Base-by-base conservation (phyloP, 352 stramenopile genomes). In the Blastocystis sp. region DNA sequence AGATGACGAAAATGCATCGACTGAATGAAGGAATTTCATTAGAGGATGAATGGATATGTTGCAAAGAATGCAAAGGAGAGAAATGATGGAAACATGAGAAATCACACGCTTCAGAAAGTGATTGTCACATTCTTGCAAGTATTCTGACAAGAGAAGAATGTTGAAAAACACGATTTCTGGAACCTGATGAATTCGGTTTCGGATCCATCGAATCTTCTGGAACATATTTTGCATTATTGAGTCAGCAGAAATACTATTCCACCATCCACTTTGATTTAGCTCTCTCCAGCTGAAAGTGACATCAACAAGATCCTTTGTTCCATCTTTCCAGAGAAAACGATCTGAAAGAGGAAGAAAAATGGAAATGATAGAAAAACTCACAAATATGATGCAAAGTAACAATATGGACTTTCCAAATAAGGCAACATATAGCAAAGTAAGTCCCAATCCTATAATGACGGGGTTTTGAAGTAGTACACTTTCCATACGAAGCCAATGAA, bases 1-100 rank as follows among this genome's bases (percentile, higher is more conserved):
- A 84, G 34, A 29, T 55, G 47, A 26, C 53, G 73, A 45, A 50
- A 84, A 15, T 84, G 73, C 45, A 84, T 84, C 13, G 73, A 26
- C 23, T 84, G 50, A 4, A 8, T 34, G 23, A 84, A 84, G 73
- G 73, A 84, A 13, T 26, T n/a, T 66, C 8, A 34, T 37, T 15
- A 66, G n/a, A 26, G 15, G 15, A n/a, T 37, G n/a, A 66, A 4
- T 34, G 62, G 62, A 73, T 73, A 73, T 73, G 5, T 73, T 43
- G 7, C 41, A 43, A 7, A 73, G 26, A 29, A 73, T 43, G 23
- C 41, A 29, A 15, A 18, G 23, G 20, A 47, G 47, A 45, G 26
- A 73, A 15, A 73, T 23, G 26, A 73, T 13, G 6, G 39, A 15
- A 8, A 37, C 15, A 43, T n/a, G 8, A 5, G 7, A 20, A 26